These are phyloP conservation scores for Microcyclospora tardicrescens DNA, from an alignment of 2,329 filamentous ascomycete species.

Conservation along the genomic window DNA sequence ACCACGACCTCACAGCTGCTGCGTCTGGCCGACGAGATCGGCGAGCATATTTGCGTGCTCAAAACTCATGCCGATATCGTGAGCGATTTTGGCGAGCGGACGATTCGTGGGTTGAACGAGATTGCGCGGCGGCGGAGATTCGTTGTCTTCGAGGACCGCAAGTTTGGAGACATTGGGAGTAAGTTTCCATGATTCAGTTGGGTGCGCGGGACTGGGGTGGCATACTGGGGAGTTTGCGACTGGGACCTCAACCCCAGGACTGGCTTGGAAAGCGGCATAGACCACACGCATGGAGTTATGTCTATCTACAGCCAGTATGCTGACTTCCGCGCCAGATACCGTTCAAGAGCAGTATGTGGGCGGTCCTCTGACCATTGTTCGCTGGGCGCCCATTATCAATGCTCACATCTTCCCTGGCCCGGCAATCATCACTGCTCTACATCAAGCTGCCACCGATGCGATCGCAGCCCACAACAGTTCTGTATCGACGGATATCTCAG, in stretches of 20 bases:
- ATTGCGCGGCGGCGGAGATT: constrained; percentile 38
- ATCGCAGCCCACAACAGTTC: constrained; percentile 38
- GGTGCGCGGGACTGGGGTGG: not conserved
- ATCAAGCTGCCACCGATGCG: constrained; percentile 34
- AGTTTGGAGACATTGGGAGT: constrained; percentile 45
- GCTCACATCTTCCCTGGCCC: constrained; percentile 41
- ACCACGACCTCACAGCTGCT: constrained; percentile 43
- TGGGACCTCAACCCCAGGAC: too few species aligned
- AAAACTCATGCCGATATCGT: constrained; percentile 52
- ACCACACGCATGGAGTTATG: too few species aligned
- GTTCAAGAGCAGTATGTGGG: constrained; percentile 43
- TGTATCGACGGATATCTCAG: constrained; percentile 39
- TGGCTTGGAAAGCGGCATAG: too few species aligned
- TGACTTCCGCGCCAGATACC: constrained; percentile 27
- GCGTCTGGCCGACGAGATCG: constrained; percentile 43
- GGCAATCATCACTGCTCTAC: constrained; percentile 38
- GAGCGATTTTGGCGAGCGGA: constrained; percentile 46
- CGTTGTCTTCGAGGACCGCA: constrained; percentile 42
- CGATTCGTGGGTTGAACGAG: constrained; percentile 35
- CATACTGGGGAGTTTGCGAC: too few species aligned
- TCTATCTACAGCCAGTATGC: not conserved
- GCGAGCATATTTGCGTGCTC: constrained; percentile 47
- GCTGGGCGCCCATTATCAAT: constrained; percentile 41
- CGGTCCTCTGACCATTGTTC: constrained; percentile 38
- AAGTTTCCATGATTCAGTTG: constrained; percentile 12